Evolutionary conservation across 164 flowering plant genomes (phyloP).

Genomic region (Sedum album): DNA sequence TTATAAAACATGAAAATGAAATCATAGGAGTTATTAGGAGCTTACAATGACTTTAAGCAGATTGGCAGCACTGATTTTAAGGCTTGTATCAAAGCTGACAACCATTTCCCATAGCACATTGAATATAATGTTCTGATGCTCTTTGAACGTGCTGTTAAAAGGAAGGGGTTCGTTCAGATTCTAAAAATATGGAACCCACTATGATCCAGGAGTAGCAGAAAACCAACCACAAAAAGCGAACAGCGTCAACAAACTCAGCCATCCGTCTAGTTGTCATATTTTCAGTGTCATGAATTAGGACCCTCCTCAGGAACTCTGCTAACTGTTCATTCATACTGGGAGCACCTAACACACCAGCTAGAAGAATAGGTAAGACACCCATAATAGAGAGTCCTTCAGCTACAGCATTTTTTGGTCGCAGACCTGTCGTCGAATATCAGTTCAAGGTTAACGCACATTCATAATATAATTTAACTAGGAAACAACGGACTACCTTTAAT

Average conservation of each 20-base stretch:
- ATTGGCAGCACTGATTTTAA: constrained; percentile 83
- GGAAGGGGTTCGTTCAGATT: constrained; percentile 10
- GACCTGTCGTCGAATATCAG: constrained; percentile 35
- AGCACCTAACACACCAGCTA: constrained; percentile 85
- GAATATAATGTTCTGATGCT: constrained; percentile 75
- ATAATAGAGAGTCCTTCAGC: constrained; percentile 59
- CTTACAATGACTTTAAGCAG: constrained; percentile 81
- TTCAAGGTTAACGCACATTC: constrained; percentile 3
- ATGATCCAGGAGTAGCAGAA: neutral
- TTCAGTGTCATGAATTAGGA: constrained; percentile 49
- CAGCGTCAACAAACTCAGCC: constrained; percentile 57
- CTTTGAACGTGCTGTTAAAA: constrained; percentile 68
- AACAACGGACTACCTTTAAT: constrained; percentile 40
- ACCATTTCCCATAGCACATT: constrained; percentile 98
- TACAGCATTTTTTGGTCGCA: constrained; percentile 63
- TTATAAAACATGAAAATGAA: neutral
- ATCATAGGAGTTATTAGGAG: neutral
- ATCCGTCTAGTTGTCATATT: constrained; percentile 29
- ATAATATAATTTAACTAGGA: neutral
- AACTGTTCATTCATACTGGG: constrained; percentile 60
- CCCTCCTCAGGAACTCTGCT: constrained; percentile 62
- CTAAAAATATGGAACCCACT: neutral
- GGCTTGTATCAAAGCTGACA: constrained; percentile 55
- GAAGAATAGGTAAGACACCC: constrained; percentile 80
- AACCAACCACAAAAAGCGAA: constrained; percentile 91